Evolutionary conservation across 2,329 filamentous ascomycete genomes (phyloP).

Genomic region (Xylariaceae sp.): DNA sequence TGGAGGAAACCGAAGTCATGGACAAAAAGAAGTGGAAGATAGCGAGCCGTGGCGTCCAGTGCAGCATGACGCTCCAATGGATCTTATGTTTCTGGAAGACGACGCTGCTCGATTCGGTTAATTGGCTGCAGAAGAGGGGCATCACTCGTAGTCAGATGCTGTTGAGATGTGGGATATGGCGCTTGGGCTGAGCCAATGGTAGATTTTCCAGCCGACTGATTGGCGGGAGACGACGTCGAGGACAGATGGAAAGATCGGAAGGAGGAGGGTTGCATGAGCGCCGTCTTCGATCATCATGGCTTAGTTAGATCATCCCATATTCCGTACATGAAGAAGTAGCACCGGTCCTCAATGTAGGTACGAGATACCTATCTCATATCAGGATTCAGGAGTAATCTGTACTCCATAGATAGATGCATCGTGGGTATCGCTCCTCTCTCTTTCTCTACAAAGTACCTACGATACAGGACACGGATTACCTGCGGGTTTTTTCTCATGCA

Average conservation of each 20-base stretch:
- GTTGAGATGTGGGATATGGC: conserved; percentile 11
- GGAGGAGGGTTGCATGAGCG: not conserved
- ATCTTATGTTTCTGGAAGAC: conserved; percentile 14
- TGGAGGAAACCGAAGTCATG: conserved; percentile 6
- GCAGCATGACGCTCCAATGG: conserved; percentile 11
- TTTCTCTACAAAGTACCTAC: conserved; percentile 2
- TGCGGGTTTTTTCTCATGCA: conserved; percentile 5
- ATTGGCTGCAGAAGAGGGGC: conserved; percentile 6
- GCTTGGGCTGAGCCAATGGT: conserved; percentile 18
- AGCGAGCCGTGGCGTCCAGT: not conserved
- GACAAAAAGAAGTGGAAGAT: not conserved
- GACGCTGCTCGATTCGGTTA: conserved; percentile 1
- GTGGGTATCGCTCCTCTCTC: no score
- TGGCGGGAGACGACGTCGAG: not conserved
- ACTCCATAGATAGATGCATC: not conserved
- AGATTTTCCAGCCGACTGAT: conserved; percentile 7
- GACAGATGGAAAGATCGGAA: not conserved
- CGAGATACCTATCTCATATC: not conserved
- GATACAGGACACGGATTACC: not conserved
- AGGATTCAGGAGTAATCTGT: not conserved
- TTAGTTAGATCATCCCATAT: not conserved
- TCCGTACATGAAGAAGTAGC: not conserved
- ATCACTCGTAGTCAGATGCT: conserved; percentile 20
- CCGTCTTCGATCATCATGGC: not conserved
- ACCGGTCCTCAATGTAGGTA: not conserved